These are phyloP conservation scores for Sphaerulina vaccinii DNA, from an alignment of 2,329 filamentous ascomycete genomes.

Conservation along the genomic window DNA sequence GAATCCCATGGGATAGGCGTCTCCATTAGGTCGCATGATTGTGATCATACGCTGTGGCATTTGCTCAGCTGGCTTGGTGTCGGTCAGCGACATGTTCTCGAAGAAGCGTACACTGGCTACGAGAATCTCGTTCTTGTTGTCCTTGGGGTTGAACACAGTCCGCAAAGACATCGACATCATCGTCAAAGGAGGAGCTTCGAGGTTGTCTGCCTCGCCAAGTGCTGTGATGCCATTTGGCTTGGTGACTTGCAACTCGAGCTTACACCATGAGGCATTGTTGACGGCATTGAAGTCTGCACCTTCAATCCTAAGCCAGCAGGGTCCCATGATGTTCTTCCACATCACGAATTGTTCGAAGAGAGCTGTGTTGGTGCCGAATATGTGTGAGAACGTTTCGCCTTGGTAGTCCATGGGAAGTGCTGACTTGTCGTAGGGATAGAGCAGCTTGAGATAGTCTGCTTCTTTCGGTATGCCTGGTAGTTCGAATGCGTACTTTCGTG, in stretches of 20 bases:
- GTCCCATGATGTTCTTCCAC: slow-evolving; percentile 99
- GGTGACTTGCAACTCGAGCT: slow-evolving; percentile 80
- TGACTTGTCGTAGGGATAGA: slow-evolving; percentile 89
- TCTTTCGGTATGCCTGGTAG: slow-evolving; percentile 82
- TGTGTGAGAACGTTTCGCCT: slow-evolving; percentile 88
- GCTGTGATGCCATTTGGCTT: slow-evolving; percentile 74
- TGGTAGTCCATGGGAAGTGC: slow-evolving; percentile 66
- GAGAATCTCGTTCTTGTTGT: slow-evolving; percentile 95
- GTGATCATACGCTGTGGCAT: slow-evolving; percentile 90
- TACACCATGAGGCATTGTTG: slow-evolving; percentile 95
- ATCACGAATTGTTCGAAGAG: slow-evolving; percentile 98
- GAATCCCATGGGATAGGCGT: slow-evolving; percentile 79
- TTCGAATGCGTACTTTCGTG: slow-evolving; percentile 94
- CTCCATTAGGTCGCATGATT: slow-evolving; percentile 74
- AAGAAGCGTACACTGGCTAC: slow-evolving; percentile 90
- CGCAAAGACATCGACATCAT: slow-evolving; percentile 93
- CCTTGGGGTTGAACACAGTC: slow-evolving; percentile 82
- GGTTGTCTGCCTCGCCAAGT: slow-evolving; percentile 72
- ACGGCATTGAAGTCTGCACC: slow-evolving; percentile 79
- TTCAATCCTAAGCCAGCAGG: slow-evolving; percentile 92
- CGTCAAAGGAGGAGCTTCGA: slow-evolving; percentile 83
- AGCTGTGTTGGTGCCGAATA: slow-evolving; percentile 90
- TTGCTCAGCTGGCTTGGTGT: slow-evolving; percentile 85
- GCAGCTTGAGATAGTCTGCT: slow-evolving; percentile 87
- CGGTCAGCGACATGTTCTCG: slow-evolving; percentile 80